phyloP scores from a whole-genome alignment of 495 filamentous ascomycete species.

The Penicillium psychrofluorescens region DNA sequence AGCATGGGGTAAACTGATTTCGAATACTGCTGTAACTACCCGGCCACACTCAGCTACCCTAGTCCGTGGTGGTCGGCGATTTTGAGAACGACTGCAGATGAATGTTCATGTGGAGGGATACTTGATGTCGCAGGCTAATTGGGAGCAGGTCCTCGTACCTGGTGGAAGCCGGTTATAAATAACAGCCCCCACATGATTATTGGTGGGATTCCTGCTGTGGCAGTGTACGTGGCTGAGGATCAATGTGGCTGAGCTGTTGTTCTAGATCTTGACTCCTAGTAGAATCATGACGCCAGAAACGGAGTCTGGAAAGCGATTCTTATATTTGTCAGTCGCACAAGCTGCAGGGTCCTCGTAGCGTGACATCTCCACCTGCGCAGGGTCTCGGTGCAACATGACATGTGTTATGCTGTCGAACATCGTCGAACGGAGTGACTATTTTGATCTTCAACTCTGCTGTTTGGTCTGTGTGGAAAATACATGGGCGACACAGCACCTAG shows the following conservation, averaged over 20 bases:
- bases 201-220: constrained; percentile 10
- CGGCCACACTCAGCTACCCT: too few relatives aligned
- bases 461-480: too few relatives aligned
- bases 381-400: constrained; percentile 10
- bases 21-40: too few relatives aligned
- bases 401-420: constrained; percentile 6
- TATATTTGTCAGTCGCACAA: constrained; percentile 3
- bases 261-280: neutral
- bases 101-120: constrained; percentile 10
- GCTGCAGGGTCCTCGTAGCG: constrained; percentile 2
- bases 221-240: constrained; percentile 6
- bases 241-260: neutral
- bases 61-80: too few relatives aligned
- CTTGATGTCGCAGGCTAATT: constrained; percentile 25
- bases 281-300: neutral
- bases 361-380: constrained; percentile 17
- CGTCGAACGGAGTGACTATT: too few relatives aligned
- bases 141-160: constrained; percentile 14
- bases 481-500: too few relatives aligned
- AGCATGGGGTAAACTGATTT: too few relatives aligned
- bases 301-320: neutral
- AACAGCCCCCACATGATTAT: constrained; percentile 12
- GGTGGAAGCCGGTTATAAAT: constrained; percentile 11
- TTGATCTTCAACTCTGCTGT: too few relatives aligned
- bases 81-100: too few relatives aligned